phyloP scores from a whole-genome alignment of 768 basidiomycete species.

The Amanita subjunquillea region DNA sequence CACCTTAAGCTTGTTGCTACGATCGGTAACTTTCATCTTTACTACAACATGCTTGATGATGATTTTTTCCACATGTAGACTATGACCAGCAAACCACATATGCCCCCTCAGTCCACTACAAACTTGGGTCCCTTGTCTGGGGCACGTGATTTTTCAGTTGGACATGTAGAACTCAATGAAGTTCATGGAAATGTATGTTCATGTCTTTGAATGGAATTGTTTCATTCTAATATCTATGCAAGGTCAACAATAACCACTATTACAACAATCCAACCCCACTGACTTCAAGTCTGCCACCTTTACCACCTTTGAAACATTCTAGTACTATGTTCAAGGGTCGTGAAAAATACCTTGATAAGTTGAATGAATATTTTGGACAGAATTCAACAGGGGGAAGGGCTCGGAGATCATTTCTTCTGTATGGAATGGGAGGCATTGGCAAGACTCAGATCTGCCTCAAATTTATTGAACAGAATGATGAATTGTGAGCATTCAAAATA shows the following conservation, averaged over 20 bases:
- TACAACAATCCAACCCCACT: background rate
- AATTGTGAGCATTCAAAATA: no score
- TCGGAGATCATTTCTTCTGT: constrained; percentile 8
- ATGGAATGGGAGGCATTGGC: constrained; percentile 1
- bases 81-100: no score
- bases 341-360: constrained; percentile 3
- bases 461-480: no score
- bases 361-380: constrained; percentile 7
- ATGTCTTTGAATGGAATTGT: background rate
- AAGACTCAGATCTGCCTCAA: constrained; percentile 2
- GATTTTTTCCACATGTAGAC: no score
- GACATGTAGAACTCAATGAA: background rate
- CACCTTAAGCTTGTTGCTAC: no score
- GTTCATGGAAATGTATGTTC: background rate
- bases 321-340: constrained; percentile 5
- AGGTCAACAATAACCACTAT: background rate
- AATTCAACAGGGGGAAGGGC: background rate
- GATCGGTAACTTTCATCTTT: no score
- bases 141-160: background rate
- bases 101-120: background rate
- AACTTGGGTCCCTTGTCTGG: background rate
- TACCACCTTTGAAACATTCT: background rate
- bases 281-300: background rate
- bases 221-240: background rate
- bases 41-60: no score